These are phyloP conservation scores for Tricholoma sp. DNA, from an alignment of 768 basidiomycete genomes.

Conservation along the genomic window DNA sequence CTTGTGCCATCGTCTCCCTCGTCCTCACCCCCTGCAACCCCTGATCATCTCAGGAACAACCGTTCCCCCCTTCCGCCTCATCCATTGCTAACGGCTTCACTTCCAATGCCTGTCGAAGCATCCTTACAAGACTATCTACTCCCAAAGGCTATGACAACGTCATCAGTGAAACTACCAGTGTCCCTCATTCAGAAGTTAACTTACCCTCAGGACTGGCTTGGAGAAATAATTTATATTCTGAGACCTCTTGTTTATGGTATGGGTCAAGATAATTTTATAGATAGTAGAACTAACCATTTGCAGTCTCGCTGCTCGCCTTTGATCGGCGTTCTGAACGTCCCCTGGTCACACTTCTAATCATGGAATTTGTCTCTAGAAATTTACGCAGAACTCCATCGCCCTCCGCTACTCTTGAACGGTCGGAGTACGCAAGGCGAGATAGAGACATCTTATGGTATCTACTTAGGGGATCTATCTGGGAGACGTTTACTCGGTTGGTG, in stretches of 20 bases:
- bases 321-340: constrained; percentile 55
- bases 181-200: constrained; percentile 58
- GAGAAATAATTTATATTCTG: constrained; percentile 66
- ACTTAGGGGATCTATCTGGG: constrained; percentile 83
- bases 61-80: constrained; percentile 62
- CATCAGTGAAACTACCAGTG: constrained; percentile 66
- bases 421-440: constrained; percentile 81
- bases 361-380: constrained; percentile 73
- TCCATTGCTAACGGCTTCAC: constrained; percentile 49
- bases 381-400: constrained; percentile 63
- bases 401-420: constrained; percentile 59
- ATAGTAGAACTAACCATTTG: background rate
- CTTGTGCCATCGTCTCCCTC: constrained; percentile 53
- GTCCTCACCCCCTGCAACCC: constrained; percentile 55
- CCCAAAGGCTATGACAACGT: constrained; percentile 72
- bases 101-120: constrained; percentile 44
- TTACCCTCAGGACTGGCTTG: constrained; percentile 67
- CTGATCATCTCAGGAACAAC: constrained; percentile 81
- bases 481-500: constrained; percentile 56
- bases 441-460: constrained; percentile 81
- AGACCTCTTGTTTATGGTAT: constrained; percentile 76
- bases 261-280: constrained; percentile 11
- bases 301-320: constrained; percentile 39
- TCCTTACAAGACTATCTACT: constrained; percentile 77
- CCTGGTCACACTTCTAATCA: constrained; percentile 53